Conservation (phyloP, 164 flowering plant species). For the Nymphaea colorata region DNA sequence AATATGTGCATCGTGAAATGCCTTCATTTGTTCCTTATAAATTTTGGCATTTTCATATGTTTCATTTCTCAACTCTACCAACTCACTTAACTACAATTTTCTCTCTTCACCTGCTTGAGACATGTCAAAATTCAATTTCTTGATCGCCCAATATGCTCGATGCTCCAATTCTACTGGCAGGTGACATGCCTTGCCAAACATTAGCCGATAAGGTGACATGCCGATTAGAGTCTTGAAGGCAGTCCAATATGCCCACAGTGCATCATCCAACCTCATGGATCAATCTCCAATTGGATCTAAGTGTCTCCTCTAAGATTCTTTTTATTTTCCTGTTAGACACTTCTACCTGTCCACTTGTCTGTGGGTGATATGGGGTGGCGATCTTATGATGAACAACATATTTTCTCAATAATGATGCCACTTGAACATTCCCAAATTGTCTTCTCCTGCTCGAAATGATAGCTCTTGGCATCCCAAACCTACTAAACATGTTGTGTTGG, state of each 20-base stretch:
- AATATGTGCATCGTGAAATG: conserved; percentile 4
- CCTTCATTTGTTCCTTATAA: conserved; percentile 6
- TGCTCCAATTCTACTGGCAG: conserved; percentile 10
- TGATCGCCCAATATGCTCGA: conserved; percentile 6
- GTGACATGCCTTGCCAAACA: conserved; percentile 12
- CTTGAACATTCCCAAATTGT: neutral
- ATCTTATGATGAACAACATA: neutral
- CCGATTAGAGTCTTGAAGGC: conserved; percentile 8
- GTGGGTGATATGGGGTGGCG: neutral
- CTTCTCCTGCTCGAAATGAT: neutral
- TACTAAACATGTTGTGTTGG: neutral
- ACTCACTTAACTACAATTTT: conserved; percentile 4
- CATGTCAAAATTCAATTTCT: neutral
- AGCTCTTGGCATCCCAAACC: neutral
- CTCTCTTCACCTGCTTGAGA: conserved; percentile 1
- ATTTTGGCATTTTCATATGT: conserved; percentile 8
- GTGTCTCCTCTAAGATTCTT: neutral
- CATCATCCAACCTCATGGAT: too few species aligned
- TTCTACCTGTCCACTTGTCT: neutral
- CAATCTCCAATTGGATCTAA: too few species aligned
- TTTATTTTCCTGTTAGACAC: neutral
- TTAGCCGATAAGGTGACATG: conserved; percentile 6
- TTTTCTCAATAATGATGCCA: neutral
- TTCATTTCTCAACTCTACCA: conserved; percentile 1
- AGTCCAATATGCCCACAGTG: neutral